phyloP scores from a whole-genome alignment of 768 basidiomycete species.

The Russula sp. region DNA sequence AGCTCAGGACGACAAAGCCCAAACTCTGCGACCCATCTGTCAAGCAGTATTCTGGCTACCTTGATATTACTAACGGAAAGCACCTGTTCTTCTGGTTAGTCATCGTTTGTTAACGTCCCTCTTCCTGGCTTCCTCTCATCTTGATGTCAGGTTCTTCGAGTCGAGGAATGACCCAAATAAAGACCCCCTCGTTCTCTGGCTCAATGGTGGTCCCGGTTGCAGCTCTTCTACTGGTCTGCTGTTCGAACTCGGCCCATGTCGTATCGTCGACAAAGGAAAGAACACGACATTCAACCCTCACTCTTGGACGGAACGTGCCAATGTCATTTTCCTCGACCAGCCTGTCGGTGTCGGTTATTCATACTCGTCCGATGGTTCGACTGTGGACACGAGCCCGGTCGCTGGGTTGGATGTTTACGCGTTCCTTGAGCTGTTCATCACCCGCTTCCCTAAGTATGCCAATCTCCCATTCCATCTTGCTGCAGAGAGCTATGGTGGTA shows the following conservation, averaged over 20 bases:
- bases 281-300: constrained; percentile 69
- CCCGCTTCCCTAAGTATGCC: constrained; percentile 70
- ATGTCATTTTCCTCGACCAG: constrained; percentile 71
- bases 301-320: constrained; percentile 82
- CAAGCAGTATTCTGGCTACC: constrained; percentile 50
- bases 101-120: neutral
- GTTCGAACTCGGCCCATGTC: constrained; percentile 25
- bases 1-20: constrained; percentile 38
- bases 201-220: constrained; percentile 63
- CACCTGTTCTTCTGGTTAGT: constrained; percentile 57
- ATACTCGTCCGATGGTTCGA: constrained; percentile 68
- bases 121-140: neutral
- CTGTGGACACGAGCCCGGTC: constrained; percentile 72
- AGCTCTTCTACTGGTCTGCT: constrained; percentile 28
- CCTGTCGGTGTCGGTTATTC: constrained; percentile 90
- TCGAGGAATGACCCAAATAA: constrained; percentile 62
- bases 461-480: constrained; percentile 69
- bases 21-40: constrained; percentile 46
- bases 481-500: constrained; percentile 70
- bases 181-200: constrained; percentile 85
- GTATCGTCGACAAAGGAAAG: constrained; percentile 33
- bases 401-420: constrained; percentile 89
- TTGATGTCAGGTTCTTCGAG: constrained; percentile 76
- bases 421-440: constrained; percentile 75
- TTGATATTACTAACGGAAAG: constrained; percentile 49